Evolutionary conservation across 257 asterid genomes (phyloP), one percentile per base, ranked within the genome.

Genomic region (Gentiana straminea): DNA sequence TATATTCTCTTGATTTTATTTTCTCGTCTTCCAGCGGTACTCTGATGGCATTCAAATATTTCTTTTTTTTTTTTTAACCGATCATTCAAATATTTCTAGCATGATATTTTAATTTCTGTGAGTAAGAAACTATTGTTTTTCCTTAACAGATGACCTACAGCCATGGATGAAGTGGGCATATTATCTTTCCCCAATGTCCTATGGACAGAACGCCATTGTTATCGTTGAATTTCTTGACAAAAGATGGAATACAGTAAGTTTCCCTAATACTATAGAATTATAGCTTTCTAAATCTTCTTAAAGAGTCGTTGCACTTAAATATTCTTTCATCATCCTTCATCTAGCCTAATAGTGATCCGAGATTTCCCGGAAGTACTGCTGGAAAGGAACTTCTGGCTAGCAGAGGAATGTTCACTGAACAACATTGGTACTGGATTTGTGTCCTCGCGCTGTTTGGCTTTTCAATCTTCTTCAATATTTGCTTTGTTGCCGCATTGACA

Each of bases 91-190:
- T 35, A 24, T 24, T 24, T 24, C 24, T 24, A 24, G 24, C 24
- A 24, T 24, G 24, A 24, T 24, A 24, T 24, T 24, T 24, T 24
- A 24, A 24, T 24, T 24, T 24, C 24, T 24, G 24, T 24, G 24
- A 24, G 24, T 24, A 24, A 24, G 24, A 24, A 24, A 24, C 24
- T 24, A 24, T 24, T 24, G 9, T 36, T 13, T 48, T 34, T 8
- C 8, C 47, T 15, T 38, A 62, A 67, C 75, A 82, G 92, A 80
- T 72, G 86, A 83, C 66, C 81, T 83, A 59, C 80, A 75, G 59
- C 88, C 89, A 54, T 83, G 93, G 93, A 78, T 83, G 93, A 80
- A 73, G 61, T 83, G 93, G 93, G 83, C 81, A 6, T 81, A 84
- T 59, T 81, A 77, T 63, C 72, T 81, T 70, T 82, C 87, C 46